phyloP scores from a whole-genome alignment of 305 asterid genomes.

The Plantago coronopus region DNA sequence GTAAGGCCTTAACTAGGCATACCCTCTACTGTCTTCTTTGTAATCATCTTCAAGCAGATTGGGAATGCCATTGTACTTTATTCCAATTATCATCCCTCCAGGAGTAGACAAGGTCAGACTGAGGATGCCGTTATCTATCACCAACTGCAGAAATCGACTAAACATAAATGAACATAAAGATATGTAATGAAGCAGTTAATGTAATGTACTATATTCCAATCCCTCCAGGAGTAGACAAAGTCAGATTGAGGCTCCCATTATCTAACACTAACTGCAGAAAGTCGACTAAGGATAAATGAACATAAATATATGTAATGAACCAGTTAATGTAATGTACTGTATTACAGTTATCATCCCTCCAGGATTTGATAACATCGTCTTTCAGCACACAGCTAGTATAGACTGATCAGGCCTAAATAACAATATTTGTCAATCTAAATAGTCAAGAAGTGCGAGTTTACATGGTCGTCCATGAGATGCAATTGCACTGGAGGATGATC shows the following conservation, averaged over 20 bases:
- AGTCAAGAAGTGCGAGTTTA: slow-evolving; percentile 18
- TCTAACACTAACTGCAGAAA: slow-evolving; percentile 46
- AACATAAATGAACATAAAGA: too few relatives aligned
- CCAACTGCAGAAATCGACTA: slow-evolving; percentile 31
- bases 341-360: slow-evolving; percentile 54
- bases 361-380: slow-evolving; percentile 19
- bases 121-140: slow-evolving; percentile 60
- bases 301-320: too few relatives aligned
- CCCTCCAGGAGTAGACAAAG: slow-evolving; percentile 59
- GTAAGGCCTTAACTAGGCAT: background rate
- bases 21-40: slow-evolving; percentile 58
- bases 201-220: slow-evolving; percentile 48
- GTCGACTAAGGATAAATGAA: too few relatives aligned
- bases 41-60: slow-evolving; percentile 50
- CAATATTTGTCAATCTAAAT: background rate
- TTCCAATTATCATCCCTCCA: slow-evolving; percentile 49
- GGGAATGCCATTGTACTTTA: slow-evolving; percentile 54
- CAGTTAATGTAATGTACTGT: too few relatives aligned
- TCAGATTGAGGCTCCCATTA: slow-evolving; percentile 58
- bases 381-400: background rate
- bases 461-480: slow-evolving; percentile 42
- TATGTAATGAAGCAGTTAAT: too few relatives aligned
- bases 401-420: background rate
- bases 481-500: slow-evolving; percentile 60
- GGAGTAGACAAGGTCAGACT: slow-evolving; percentile 57